Evolutionary conservation across 257 asterid genomes (phyloP).

Genomic region (Solanum dulcamara): DNA sequence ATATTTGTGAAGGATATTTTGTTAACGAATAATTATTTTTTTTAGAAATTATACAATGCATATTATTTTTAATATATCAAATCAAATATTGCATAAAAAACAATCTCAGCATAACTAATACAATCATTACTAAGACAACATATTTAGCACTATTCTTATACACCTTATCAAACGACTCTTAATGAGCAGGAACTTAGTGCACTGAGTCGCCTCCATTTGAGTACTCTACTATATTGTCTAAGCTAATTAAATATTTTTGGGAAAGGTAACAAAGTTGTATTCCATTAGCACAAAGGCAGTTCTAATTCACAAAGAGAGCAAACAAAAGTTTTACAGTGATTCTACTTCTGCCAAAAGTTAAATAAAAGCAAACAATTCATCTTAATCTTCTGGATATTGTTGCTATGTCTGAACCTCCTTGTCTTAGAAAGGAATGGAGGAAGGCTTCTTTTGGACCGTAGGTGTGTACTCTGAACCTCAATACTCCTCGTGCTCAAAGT

Average conservation of each 20-base stretch:
- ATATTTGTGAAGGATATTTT: no score
- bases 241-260: not conserved
- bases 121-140: no score
- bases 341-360: not conserved
- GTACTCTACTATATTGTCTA: no score
- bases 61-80: no score
- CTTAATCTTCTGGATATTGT: not conserved
- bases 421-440: not conserved
- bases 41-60: no score
- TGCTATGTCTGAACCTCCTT: not conserved
- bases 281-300: not conserved
- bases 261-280: not conserved
- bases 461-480: not conserved
- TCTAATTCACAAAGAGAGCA: not conserved
- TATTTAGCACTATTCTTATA: no score
- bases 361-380: not conserved
- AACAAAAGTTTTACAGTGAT: not conserved
- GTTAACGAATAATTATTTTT: no score
- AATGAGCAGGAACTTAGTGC: no score
- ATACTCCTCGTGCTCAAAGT: not conserved
- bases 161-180: no score
- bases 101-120: no score
- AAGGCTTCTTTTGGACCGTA: not conserved
- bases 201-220: no score
- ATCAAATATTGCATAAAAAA: no score